Base-by-base conservation (phyloP, 768 basidiomycete genomes). In the Sistotremastrum niveocremeum region DNA sequence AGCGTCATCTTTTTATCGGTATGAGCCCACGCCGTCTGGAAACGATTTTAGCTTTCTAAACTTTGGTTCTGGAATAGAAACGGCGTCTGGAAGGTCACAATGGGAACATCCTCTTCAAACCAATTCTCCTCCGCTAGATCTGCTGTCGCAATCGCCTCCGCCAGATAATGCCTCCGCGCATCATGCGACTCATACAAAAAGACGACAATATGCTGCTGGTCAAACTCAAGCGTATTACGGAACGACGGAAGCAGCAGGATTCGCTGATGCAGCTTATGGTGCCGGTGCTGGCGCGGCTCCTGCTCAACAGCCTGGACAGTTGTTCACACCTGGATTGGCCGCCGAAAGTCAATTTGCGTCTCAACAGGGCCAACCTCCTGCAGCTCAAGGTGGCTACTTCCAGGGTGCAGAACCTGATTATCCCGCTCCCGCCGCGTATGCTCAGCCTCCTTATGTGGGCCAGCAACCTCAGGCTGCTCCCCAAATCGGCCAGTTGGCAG, bases 171-270 rank as follows among this genome's bases (percentile, higher is more conserved):
- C 20, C 69, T 75, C 32, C 69, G 75, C 29, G 65, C 68, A 10
- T 58, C 61, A 2, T 45, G 53, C n/a, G 61, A 72, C 5, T 31
- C 69, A 73, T 52, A 46, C 67, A 45, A 84, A 87, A 64, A 82
- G 88, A 54, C 81, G 93, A 39, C 90, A 94, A 62, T 97, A 97
- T 60, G 93, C 93, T 42, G 79, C 87, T 3, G 91, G 87, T 7
- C 91, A 95, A 63, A 89, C 89, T 1, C 87, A 90, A 57, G 88
- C 76, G 3, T 91, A 91, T 60, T 88, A 88, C 53, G 55, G 57
- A 35, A 76, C 78, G 34, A 58, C 65, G 7, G 60, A 63, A 8
- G 52, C 68, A 37, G 76, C 59, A 11, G 34, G 32, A 35, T 44
- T 39, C 37, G 47, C 42, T 7, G 69, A 76, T 42, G 70, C 76